Evolutionary conservation across 2,329 filamentous ascomycete species (phyloP).

Genomic region (Colletotrichum horii): DNA sequence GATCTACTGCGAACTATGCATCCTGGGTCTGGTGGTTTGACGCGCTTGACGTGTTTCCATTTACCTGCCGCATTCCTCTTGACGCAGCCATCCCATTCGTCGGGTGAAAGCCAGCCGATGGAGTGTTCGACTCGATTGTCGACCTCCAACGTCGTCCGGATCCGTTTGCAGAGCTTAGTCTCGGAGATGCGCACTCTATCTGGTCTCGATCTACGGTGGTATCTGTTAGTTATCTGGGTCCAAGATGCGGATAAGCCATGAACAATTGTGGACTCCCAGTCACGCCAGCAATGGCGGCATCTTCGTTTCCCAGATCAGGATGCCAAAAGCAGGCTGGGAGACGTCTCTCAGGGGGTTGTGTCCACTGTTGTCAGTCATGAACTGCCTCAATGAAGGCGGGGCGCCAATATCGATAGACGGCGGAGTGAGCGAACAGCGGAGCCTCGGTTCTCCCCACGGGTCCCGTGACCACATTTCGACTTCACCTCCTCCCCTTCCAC

Average conservation of each 20-base stretch:
- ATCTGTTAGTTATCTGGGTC: not conserved
- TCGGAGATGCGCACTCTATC: constrained; percentile 2
- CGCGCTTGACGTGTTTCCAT: constrained; percentile 11
- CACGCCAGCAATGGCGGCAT: not conserved
- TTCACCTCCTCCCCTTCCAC: not conserved
- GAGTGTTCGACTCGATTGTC: not conserved
- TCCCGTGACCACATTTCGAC: not conserved
- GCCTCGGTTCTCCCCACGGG: constrained; percentile 1
- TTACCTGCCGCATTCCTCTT: constrained; percentile 11
- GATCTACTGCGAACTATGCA: constrained; percentile 12
- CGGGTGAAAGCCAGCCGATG: not conserved
- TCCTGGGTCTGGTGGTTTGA: not conserved
- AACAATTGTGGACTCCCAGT: not conserved
- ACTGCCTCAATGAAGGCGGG: not conserved
- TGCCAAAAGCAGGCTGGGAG: not conserved
- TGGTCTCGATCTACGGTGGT: not conserved
- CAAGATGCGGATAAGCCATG: not conserved
- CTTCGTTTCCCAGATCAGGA: not conserved
- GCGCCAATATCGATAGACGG: not conserved
- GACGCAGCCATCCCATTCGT: constrained; percentile 2
- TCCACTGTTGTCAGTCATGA: not conserved
- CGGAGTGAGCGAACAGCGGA: not conserved
- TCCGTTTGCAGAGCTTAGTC: not conserved
- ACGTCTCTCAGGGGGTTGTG: not conserved
- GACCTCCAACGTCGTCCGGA: not conserved